Evolutionary conservation across 768 basidiomycete genomes (phyloP).

Genomic region (Termitomyces sp.): DNA sequence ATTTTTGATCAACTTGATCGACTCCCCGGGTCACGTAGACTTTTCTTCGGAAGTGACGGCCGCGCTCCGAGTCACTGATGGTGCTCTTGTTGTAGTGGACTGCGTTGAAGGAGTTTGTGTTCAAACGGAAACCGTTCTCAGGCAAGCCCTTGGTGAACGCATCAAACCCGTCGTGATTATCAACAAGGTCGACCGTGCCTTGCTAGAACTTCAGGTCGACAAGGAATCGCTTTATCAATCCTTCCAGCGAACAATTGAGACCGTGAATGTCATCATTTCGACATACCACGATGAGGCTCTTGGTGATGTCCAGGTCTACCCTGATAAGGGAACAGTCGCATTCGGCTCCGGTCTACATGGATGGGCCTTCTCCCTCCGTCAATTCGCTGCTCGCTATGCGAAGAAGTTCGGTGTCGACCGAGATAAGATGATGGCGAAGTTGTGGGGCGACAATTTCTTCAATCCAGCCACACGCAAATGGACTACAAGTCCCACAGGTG

Average conservation of each 20-base stretch:
- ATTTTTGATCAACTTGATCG: slow-evolving; percentile 89
- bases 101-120: slow-evolving; percentile 99
- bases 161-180: slow-evolving; percentile 99
- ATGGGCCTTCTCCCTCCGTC: slow-evolving; percentile 98
- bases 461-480: slow-evolving; percentile 96
- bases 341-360: slow-evolving; percentile 99
- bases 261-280: slow-evolving; percentile 96
- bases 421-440: slow-evolving; percentile 95
- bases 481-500: slow-evolving; percentile 70
- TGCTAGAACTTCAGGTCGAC: slow-evolving; percentile 94
- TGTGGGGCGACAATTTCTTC: slow-evolving; percentile 99
- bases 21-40: slow-evolving; percentile 99
- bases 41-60: slow-evolving; percentile 99
- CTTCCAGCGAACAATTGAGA: slow-evolving; percentile 96
- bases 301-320: slow-evolving; percentile 98
- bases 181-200: slow-evolving; percentile 99
- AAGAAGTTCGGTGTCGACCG: slow-evolving; percentile 99
- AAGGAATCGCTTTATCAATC: slow-evolving; percentile 98
- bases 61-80: slow-evolving; percentile 98
- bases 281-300: slow-evolving; percentile 93
- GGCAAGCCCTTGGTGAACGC: slow-evolving; percentile 94
- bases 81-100: slow-evolving; percentile 99
- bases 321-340: slow-evolving; percentile 96
- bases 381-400: slow-evolving; percentile 90
- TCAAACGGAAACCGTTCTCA: slow-evolving; percentile 98